Base-by-base conservation (phyloP, 768 basidiomycete species). In the Phallus indusiatus region DNA sequence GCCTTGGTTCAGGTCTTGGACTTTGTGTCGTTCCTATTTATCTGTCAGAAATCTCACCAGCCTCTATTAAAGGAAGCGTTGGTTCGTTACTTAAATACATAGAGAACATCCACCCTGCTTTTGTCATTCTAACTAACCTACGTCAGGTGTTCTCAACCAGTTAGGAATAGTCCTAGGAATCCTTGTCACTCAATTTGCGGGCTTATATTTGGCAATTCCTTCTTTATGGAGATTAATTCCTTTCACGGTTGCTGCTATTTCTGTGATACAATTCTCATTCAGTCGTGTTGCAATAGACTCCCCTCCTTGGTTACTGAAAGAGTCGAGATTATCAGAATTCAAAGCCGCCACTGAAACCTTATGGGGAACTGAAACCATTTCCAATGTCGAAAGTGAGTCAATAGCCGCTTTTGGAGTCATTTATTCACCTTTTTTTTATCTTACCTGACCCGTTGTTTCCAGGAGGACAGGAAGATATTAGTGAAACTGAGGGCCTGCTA, bases 161-260 rank as follows among this genome's bases (percentile, higher is more conserved):
- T 73, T 94, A 24, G 83, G 80, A 42, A 87, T 95, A 65, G 90
- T 95, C 35, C 71, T 90, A 55, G 90, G 90, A 28, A 87, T 96
- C 63, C 85, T 95, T 78, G 68, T 83, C n/a, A 88, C 93, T 0
- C 94, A 98, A 67, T 71, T 77, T 5, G 74, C 90, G 61, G 92
- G 91, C 2, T 75, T 93, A 37, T 69, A 73, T 55, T 76, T 89
- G 52, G 85, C 90, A 16, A 83, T 83, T 10, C 86, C 86, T 1
- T 75, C 74, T 17, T 69, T 77, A 52, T 93, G 90, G 90, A 83
- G 90, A 46, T 64, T 78, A 47, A 88, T 92, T 20, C 76, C 89
- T 20, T 69, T 84, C 61, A 70, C 84, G 55, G 90, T 90, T 1
- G 75, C 74, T 34, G 72, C 67, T 1, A 63, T 87, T n/a, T 79